phyloP scores from a whole-genome alignment of 768 basidiomycete species.

The Lactarius hengduanensis region DNA sequence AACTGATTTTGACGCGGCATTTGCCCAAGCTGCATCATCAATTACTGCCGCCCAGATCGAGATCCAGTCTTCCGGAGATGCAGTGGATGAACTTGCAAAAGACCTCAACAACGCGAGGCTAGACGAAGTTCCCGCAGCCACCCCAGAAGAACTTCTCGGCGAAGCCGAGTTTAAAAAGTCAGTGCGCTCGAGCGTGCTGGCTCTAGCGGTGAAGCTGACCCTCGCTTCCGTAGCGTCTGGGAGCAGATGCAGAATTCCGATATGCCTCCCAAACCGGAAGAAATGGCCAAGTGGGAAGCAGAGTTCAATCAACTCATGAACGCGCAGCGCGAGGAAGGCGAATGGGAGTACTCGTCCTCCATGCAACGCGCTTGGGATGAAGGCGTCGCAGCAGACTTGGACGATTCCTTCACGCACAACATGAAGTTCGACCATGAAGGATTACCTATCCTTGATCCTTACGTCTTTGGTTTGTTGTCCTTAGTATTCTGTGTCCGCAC shows the following conservation, averaged over 20 bases:
- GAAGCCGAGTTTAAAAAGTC: slow-evolving; percentile 54
- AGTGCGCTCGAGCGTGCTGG: slow-evolving; percentile 28
- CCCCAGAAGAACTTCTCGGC: slow-evolving; percentile 26
- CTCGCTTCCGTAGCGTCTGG: slow-evolving; percentile 51
- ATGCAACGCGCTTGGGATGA: slow-evolving; percentile 63
- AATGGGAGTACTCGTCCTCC: slow-evolving; percentile 50
- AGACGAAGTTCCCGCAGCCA: slow-evolving; percentile 24
- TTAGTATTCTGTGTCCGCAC: neutral
- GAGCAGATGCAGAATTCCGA: slow-evolving; percentile 58
- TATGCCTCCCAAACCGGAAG: slow-evolving; percentile 55
- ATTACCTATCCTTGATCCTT: slow-evolving; percentile 67
- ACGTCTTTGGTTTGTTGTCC: slow-evolving; percentile 67
- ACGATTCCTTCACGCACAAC: slow-evolving; percentile 36
- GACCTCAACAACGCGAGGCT: slow-evolving; percentile 39
- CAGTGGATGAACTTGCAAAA: slow-evolving; percentile 49
- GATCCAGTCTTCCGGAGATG: slow-evolving; percentile 28
- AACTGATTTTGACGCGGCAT: slow-evolving; percentile 83
- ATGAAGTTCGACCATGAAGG: slow-evolving; percentile 68
- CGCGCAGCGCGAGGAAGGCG: slow-evolving; percentile 56
- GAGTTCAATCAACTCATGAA: slow-evolving; percentile 80
- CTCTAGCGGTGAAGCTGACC: neutral
- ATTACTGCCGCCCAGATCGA: slow-evolving; percentile 43
- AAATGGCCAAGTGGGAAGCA: slow-evolving; percentile 78
- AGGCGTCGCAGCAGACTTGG: slow-evolving; percentile 32
- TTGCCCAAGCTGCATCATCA: slow-evolving; percentile 63